Base-by-base conservation (phyloP, 2,329 filamentous ascomycete genomes). In the Dothiorella sarmentorum region DNA sequence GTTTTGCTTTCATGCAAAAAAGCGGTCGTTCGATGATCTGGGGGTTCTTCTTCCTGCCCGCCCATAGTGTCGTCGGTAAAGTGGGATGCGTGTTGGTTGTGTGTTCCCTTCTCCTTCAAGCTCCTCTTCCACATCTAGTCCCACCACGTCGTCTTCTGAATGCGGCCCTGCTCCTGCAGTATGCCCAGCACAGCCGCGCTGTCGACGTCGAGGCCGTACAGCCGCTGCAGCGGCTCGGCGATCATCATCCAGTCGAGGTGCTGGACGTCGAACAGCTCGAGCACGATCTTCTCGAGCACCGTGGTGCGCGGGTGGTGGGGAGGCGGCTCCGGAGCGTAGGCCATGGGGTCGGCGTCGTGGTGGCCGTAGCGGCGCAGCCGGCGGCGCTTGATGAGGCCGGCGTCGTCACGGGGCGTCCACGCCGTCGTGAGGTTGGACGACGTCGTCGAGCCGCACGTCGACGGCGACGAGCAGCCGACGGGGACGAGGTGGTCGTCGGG, bases 211-310 rank as follows among this genome's bases (percentile, higher is more conserved):
- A 71, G 64, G 0, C 70, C 69, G 67, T 70, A 73, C 5, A 69
- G 60, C 22, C 70, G 62, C 63, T 67, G 64, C 42, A 74, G 64
- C 9, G 68, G 66, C 52, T 69, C 69, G 4, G 69, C 68, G 45
- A 74, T 72, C n/a, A 64, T 66, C 64, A 66, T 73, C 72, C 72
- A 74, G 55, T 68, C 67, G n/a, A 72, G 62, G 0, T 68, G 63
- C 3, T 68, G 62, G 7, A 69, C 65, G 57, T 74, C 72, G 57
- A 67, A 68, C 59, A 73, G 60, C 51, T 73, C 69, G 9, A 74
- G 66, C 13, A 74, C 71, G 7, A 70, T 65, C 11, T 68, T 63
- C 5, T 73, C 71, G 13, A 74, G 67, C 18, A 59, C 56, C n/a
- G n/a, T n/a, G 2, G 45, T 52, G 13, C 56, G 24, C 35, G 56